Evolutionary conservation across 2,329 filamentous ascomycete species (phyloP), one percentile per base, ranked within the genome.

Genomic region (Ophiostoma ips): DNA sequence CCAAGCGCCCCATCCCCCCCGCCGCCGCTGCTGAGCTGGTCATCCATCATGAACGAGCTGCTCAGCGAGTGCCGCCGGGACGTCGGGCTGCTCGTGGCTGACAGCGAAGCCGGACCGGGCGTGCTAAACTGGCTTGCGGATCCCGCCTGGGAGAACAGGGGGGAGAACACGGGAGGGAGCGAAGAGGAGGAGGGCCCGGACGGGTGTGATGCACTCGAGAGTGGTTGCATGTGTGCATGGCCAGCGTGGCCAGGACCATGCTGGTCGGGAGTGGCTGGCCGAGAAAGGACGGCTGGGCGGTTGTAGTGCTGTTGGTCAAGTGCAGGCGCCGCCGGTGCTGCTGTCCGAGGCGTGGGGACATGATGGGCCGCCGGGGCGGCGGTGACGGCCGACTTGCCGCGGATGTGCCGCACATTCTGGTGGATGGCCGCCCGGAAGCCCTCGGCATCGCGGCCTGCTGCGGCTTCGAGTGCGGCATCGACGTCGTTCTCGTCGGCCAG

Each of bases 41-140:
- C 66, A 50, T 72, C 70, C 35, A 67, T 67, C 37, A 67, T 67
- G 3, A 69, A 64, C 9, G 73, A 76, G 15, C 66, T 68, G 5
- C 64, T 63, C 5, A 76, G 63, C 3, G 73, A 76, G 56, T 71
- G 68, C 50, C 67, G 66, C 43, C 69, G 67, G n/a, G 75, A 77
- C 10, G 69, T 72, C 5, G 68, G 63, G 48, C 66, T 69, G 56
- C 74, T 76, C 40, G 72, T 58, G 13, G 62, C 55, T 2, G 70
- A 54, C 34, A 56, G 69, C 13, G 57, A 58, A 3, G 60, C 61
- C 15, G 64, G 60, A 28, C 62, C 65, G 10, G 67, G 64, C 10
- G 66, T 66, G 16, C 63, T 66, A 48, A 67, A 63, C 38, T 68
- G 62, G 36, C 69, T 65, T 10, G 71, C 69, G 2, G 69, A 71